A percentile compares a stretch with the other conserved stretches of the same genome.
Conservation (phyloP, 2,329 filamentous ascomycete genomes). For the Trichoderma brevicompactum region DNA sequence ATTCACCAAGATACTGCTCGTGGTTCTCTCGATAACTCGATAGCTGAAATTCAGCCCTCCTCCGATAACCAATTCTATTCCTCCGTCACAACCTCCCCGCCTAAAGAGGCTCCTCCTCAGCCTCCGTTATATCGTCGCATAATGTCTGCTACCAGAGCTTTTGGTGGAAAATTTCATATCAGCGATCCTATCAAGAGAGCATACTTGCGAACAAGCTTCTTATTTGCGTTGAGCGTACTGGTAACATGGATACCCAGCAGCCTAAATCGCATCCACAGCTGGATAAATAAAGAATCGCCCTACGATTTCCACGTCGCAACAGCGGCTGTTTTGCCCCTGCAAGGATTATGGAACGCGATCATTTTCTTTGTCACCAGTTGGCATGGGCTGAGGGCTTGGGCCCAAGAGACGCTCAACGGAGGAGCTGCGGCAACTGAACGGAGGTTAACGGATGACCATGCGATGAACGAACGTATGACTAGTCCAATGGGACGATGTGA, state of each 20-base stretch:
- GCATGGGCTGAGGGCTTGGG: slow-evolving; percentile 35
- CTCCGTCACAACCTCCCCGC: slow-evolving; percentile 38
- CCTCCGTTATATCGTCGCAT: slow-evolving; percentile 30
- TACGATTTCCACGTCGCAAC: slow-evolving; percentile 72
- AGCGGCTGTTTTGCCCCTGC: slow-evolving; percentile 73
- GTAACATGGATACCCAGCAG: slow-evolving; percentile 70
- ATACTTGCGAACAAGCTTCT: slow-evolving; percentile 63
- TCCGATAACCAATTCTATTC: slow-evolving; percentile 42
- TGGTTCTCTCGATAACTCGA: slow-evolving; percentile 34
- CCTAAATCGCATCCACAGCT: slow-evolving; percentile 73
- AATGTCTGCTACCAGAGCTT: slow-evolving; percentile 39
- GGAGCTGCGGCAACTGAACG: neutral
- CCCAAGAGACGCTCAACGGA: slow-evolving; percentile 11
- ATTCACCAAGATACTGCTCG: slow-evolving; percentile 29
- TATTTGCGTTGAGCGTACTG: slow-evolving; percentile 64
- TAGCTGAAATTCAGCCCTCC: slow-evolving; percentile 30
- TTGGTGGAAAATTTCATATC: slow-evolving; percentile 42
- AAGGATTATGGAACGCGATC: slow-evolving; percentile 79
- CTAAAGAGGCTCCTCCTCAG: slow-evolving; percentile 25
- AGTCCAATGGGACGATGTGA: slow-evolving; percentile 29
- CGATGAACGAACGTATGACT: slow-evolving; percentile 22
- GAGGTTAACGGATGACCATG: slow-evolving; percentile 11
- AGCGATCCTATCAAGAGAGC: slow-evolving; percentile 63
- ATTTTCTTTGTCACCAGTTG: slow-evolving; percentile 74
- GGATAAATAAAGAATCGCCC: slow-evolving; percentile 57